Evolutionary conservation across 2,329 filamentous ascomycete genomes (phyloP), one percentile per base, ranked within the genome.

Genomic region (Microdochium trichocladiopsis): DNA sequence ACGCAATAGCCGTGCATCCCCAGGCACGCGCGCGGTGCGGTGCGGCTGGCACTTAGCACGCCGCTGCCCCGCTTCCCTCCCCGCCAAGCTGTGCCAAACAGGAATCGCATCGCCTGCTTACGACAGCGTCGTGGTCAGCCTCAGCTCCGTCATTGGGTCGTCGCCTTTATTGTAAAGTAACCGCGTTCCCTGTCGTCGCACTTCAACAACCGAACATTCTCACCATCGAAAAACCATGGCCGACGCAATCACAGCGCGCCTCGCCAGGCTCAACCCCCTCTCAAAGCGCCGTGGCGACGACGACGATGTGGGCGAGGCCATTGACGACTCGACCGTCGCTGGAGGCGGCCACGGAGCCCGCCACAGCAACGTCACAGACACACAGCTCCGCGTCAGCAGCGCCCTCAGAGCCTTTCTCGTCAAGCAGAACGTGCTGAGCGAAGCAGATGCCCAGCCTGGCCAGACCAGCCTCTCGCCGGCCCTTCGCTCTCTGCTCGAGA

Each of bases 331-430:
- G 52, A 77, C 72, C 37, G 69, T 85, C 11, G 83, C 80, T 2
- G 81, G 82, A 28, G 81, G 82, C n/a, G 81, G 81, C 62, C 41
- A 45, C 41, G 72, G 72, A 51, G 68, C 70, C n/a, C 73, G 74
- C 36, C 65, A 68, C 50, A 74, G 73, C 12, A 67, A 71, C 28
- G 63, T 72, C 51, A 75, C 75, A 10, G 78, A 78, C 55, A 72
- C 74, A 43, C 70, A 79, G 52, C 73, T 87, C 24, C 72, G 77
- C 50, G 78, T 87, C 57, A 86, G 83, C 68, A 71, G 73, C 54
- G 78, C 80, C 0, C 63, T 87, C 45, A 77, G 75, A 53, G 72
- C 72, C 1, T 82, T 81, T 55, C 70, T 87, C 16, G 73, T 73
- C 43, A 66, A 78, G n/a, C 66, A 83, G 25, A 66, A 72, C 2